Evolutionary conservation across 2,329 filamentous ascomycete genomes (phyloP).

Genomic region (Fusarium acutatum): DNA sequence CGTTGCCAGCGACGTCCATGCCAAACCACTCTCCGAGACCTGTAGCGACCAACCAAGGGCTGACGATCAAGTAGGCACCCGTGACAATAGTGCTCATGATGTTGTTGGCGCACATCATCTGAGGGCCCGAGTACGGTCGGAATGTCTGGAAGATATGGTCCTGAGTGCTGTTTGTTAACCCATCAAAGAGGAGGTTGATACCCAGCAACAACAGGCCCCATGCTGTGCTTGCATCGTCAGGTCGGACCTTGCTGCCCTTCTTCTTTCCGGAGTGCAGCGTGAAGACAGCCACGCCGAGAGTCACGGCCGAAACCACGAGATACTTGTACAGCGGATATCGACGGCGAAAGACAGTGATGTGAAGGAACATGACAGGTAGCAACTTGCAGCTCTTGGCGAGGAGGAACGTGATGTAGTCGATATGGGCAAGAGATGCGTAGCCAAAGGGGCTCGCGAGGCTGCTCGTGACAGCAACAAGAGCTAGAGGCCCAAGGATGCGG

Average conservation of each 20-base stretch:
- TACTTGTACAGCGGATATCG: constrained; percentile 97
- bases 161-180: constrained; percentile 94
- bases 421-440: constrained; percentile 89
- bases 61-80: constrained; percentile 76
- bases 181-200: constrained; percentile 94
- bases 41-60: constrained; percentile 80
- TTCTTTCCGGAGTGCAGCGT: constrained; percentile 80
- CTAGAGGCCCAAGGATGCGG: constrained; percentile 78
- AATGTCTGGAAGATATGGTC: constrained; percentile 90
- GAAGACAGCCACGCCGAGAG: constrained; percentile 91
- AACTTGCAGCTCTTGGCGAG: constrained; percentile 98
- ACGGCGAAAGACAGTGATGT: constrained; percentile 89
- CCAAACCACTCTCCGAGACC: constrained; percentile 71
- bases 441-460: constrained; percentile 95
- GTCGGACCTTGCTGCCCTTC: constrained; percentile 48
- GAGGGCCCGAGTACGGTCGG: constrained; percentile 84
- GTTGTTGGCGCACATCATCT: constrained; percentile 99
- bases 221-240: constrained; percentile 66
- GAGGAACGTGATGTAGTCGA: constrained; percentile 98
- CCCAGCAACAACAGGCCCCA: constrained; percentile 86
- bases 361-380: constrained; percentile 97
- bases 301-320: constrained; percentile 89
- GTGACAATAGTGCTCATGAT: constrained; percentile 85
- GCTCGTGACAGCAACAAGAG: constrained; percentile 86
- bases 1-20: constrained; percentile 69